Evolutionary conservation across 2,329 filamentous ascomycete species (phyloP).

Genomic region (Cadophora malorum): DNA sequence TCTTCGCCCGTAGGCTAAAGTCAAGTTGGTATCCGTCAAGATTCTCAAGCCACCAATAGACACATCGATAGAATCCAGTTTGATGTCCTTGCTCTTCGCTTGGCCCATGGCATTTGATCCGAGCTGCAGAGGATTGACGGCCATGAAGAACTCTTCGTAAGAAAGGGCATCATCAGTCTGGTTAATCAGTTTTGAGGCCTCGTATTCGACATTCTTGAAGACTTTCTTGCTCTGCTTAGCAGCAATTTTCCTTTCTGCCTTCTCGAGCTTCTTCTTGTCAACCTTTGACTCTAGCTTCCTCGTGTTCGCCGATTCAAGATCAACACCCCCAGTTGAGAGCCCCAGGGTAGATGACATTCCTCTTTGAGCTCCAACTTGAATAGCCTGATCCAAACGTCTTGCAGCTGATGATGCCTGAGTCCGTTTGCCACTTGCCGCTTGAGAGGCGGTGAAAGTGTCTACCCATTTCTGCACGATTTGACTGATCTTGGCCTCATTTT

Average conservation of each 20-base stretch:
- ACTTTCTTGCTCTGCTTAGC: slow-evolving; percentile 98
- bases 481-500: slow-evolving; percentile 79
- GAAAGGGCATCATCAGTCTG: slow-evolving; percentile 83
- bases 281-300: slow-evolving; percentile 97
- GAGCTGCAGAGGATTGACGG: slow-evolving; percentile 93
- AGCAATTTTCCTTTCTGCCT: slow-evolving; percentile 95
- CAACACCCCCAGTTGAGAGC: slow-evolving; percentile 81
- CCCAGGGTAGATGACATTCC: slow-evolving; percentile 97
- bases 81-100: slow-evolving; percentile 98
- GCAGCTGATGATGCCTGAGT: slow-evolving; percentile 77
- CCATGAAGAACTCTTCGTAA: slow-evolving; percentile 99
- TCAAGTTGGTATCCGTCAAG: slow-evolving; percentile 87
- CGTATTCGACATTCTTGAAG: slow-evolving; percentile 98
- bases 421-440: slow-evolving; percentile 67
- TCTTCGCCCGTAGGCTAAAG: slow-evolving; percentile 87
- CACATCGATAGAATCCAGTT: slow-evolving; percentile 94
- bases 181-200: slow-evolving; percentile 88
- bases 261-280: slow-evolving; percentile 98
- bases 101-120: slow-evolving; percentile 70
- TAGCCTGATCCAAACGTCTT: slow-evolving; percentile 88
- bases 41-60: slow-evolving; percentile 90
- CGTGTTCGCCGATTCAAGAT: slow-evolving; percentile 90
- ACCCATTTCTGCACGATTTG: slow-evolving; percentile 91
- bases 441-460: slow-evolving; percentile 73
- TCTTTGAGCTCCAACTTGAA: slow-evolving; percentile 90